Percentiles rank a stretch among this genome's conserved stretches.
Conservation (phyloP, 768 basidiomycete species). For the Russula compacta region DNA sequence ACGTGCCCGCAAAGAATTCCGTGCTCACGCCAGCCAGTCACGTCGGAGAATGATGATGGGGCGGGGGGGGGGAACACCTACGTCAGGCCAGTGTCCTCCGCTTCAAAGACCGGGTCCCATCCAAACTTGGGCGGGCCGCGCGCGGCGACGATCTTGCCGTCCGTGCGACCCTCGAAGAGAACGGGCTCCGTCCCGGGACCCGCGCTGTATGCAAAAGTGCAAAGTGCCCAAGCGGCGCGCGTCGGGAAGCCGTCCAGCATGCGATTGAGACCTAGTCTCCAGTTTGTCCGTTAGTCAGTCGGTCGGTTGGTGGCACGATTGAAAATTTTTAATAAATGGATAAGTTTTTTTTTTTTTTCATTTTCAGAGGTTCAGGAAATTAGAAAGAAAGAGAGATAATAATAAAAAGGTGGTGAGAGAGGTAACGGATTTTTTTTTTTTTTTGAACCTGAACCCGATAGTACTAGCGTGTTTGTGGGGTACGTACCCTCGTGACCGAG, state of each 20-base stretch:
- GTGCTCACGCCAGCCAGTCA: too few species aligned
- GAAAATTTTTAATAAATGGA: too few species aligned
- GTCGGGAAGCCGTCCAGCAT: constrained; percentile 70
- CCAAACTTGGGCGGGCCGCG: constrained; percentile 76
- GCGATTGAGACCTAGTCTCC: constrained; percentile 61
- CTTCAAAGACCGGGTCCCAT: constrained; percentile 87
- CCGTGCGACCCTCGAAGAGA: constrained; percentile 79
- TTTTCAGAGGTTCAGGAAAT: too few species aligned
- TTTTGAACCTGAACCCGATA: neutral
- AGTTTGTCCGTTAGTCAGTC: neutral
- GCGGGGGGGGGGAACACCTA: constrained; percentile 27
- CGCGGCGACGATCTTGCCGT: constrained; percentile 82
- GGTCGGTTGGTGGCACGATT: neutral
- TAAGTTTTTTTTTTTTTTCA: too few species aligned
- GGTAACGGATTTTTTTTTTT: neutral
- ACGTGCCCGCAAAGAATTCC: neutral
- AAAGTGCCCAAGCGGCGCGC: constrained; percentile 79
- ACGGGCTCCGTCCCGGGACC: constrained; percentile 76
- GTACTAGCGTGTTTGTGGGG: neutral
- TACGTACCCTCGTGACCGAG: constrained; percentile 74
- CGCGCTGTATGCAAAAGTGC: constrained; percentile 90
- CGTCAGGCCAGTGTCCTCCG: constrained; percentile 69
- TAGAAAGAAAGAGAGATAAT: too few species aligned
- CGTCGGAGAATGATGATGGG: too few species aligned
- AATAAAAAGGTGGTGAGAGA: too few species aligned